A percentile compares a stretch with the other conserved stretches of the same genome.
phyloP scores from a whole-genome alignment of 1,284 basidiomycete genomes.

The Puccinia polysora region DNA sequence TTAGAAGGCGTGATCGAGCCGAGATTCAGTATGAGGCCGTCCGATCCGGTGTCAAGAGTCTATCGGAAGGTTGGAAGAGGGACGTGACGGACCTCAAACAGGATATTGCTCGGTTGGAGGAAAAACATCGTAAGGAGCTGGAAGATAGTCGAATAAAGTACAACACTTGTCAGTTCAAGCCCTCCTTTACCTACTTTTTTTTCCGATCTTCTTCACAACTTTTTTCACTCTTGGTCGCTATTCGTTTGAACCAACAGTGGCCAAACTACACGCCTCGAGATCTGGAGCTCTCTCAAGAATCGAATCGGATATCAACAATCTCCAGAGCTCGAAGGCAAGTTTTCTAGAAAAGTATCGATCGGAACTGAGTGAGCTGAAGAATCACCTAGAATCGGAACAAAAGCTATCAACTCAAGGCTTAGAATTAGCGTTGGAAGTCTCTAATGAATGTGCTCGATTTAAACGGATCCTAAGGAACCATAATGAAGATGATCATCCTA shows the following conservation, averaged over 20 bases:
- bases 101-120: conserved; percentile 31
- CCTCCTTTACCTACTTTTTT: neutral
- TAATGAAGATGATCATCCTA: too few species aligned
- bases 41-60: conserved; percentile 45
- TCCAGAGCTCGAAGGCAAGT: conserved; percentile 29
- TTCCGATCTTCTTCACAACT: neutral
- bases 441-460: conserved; percentile 42
- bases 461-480: conserved; percentile 39
- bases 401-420: neutral
- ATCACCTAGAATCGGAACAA: conserved; percentile 6
- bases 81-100: conserved; percentile 20
- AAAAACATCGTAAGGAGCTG: conserved; percentile 42
- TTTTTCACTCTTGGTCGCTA: neutral
- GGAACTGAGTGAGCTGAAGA: conserved; percentile 16
- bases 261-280: conserved; percentile 42
- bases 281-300: conserved; percentile 36
- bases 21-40: conserved; percentile 46
- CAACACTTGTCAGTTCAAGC: conserved; percentile 40
- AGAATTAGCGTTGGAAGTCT: conserved; percentile 23
- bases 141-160: conserved; percentile 43
- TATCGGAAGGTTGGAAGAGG: conserved; percentile 36
- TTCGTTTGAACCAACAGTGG: conserved; percentile 11
- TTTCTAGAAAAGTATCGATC: conserved; percentile 21
- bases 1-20: conserved; percentile 48
- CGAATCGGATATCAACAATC: conserved; percentile 19